Conservation (phyloP, 1,139 yeast genomes). For the Schizosaccharomyces versatilis region DNA sequence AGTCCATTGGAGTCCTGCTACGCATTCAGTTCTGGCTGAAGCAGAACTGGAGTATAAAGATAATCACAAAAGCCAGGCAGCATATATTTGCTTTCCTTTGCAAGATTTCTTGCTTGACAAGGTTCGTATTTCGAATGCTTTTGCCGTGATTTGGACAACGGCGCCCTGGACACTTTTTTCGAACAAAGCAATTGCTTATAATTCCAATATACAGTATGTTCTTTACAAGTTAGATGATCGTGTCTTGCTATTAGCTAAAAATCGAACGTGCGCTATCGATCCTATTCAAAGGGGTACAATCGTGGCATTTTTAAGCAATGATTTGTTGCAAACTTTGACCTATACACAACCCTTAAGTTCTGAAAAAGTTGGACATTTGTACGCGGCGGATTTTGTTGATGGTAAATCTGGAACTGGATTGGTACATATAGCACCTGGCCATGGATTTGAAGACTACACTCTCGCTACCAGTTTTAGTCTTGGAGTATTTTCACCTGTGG, state of each 20-base stretch:
- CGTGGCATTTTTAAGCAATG: slow-evolving; percentile 24
- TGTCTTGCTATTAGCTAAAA: slow-evolving; percentile 26
- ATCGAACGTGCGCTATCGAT: slow-evolving; percentile 13
- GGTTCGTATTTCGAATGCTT: slow-evolving; percentile 8
- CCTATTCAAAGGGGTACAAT: background rate
- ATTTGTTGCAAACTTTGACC: slow-evolving; percentile 22
- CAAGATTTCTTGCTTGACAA: slow-evolving; percentile 13
- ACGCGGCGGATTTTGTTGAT: slow-evolving; percentile 68
- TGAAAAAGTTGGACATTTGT: slow-evolving; percentile 26
- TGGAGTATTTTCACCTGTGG: slow-evolving; percentile 52
- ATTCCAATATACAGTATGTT: slow-evolving; percentile 29
- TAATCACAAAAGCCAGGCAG: slow-evolving; percentile 48
- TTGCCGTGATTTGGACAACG: slow-evolving; percentile 64
- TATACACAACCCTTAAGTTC: slow-evolving; percentile 41
- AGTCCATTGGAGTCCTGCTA: slow-evolving; percentile 92
- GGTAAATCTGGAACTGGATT: slow-evolving; percentile 75
- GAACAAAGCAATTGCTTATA: slow-evolving; percentile 61
- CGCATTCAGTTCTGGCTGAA: slow-evolving; percentile 85
- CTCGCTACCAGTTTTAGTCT: slow-evolving; percentile 27
- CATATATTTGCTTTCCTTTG: slow-evolving; percentile 48
- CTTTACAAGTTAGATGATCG: slow-evolving; percentile 16
- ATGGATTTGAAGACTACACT: slow-evolving; percentile 75
- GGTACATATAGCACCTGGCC: slow-evolving; percentile 95
- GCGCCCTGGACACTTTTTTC: slow-evolving; percentile 96
- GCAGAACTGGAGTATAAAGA: slow-evolving; percentile 79